A percentile compares a stretch with the other conserved stretches of the same genome.
These are phyloP conservation scores for Suhomyces emberorum DNA, from an alignment of 805 yeast species.

Conservation along the genomic window DNA sequence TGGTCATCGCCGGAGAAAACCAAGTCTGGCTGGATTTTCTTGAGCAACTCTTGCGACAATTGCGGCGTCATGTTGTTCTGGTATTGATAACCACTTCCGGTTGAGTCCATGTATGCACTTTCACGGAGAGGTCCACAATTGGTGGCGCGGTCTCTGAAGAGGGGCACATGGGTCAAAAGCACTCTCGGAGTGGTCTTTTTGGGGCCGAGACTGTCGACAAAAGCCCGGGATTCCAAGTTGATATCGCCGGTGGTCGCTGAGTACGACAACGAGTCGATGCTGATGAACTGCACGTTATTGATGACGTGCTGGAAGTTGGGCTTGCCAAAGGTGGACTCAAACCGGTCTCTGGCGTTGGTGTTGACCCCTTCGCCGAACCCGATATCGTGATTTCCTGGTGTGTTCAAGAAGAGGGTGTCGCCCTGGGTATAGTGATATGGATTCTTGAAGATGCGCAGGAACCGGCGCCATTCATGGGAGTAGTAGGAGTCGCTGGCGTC, in stretches of 20 bases:
- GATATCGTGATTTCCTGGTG: conserved; percentile 29
- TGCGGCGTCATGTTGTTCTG: conserved; percentile 19
- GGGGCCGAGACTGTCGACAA: conserved; percentile 9
- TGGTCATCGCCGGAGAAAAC: conserved; percentile 37
- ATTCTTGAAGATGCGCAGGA: conserved; percentile 28
- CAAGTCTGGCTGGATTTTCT: conserved; percentile 16
- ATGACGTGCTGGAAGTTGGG: conserved; percentile 25
- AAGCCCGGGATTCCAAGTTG: conserved; percentile 11
- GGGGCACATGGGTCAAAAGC: conserved; percentile 24
- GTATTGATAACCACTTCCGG: conserved; percentile 23
- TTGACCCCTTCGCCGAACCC: conserved; percentile 26
- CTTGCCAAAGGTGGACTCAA: conserved; percentile 28
- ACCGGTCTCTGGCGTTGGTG: conserved; percentile 25
- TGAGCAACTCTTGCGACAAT: conserved; percentile 15
- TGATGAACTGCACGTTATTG: conserved; percentile 29
- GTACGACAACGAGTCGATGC: conserved; percentile 19
- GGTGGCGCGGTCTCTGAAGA: conserved; percentile 16
- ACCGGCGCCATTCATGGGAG: conserved; percentile 25
- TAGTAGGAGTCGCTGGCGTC: conserved; percentile 31
- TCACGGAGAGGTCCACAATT: conserved; percentile 24
- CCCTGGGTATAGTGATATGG: conserved; percentile 14
- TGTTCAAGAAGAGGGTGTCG: conserved; percentile 27
- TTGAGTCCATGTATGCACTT: conserved; percentile 8
- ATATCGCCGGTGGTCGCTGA: conserved; percentile 13
- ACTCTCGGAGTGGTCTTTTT: conserved; percentile 15